Evolutionary conservation across 1,139 yeast genomes (phyloP).

Genomic region (Taphrina wiesneri): DNA sequence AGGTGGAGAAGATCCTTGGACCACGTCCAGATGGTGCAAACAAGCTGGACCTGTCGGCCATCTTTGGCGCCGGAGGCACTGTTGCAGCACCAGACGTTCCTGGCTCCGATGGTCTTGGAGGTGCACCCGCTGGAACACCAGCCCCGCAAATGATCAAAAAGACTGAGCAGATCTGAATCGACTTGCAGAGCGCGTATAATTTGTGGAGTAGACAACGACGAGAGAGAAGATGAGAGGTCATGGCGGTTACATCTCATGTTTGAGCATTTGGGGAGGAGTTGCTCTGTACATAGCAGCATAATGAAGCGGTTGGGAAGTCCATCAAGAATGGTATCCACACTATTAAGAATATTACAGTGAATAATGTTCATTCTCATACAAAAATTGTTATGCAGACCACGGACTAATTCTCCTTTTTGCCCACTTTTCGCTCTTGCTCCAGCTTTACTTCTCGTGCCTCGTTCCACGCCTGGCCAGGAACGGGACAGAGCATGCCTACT

Average conservation of each 20-base stretch:
- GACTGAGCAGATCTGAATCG: not conserved
- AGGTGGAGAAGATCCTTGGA: slow-evolving; percentile 83
- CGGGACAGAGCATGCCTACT: slow-evolving; percentile 40
- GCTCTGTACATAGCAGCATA: not conserved
- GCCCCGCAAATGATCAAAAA: slow-evolving; percentile 21
- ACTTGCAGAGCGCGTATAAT: not conserved
- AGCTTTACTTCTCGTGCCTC: slow-evolving; percentile 15
- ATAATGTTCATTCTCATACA: too few relatives aligned
- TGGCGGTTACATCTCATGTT: not conserved
- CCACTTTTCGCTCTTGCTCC: not conserved
- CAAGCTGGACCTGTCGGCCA: slow-evolving; percentile 22
- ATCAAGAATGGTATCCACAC: too few relatives aligned
- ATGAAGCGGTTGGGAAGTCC: not conserved
- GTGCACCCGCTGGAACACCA: slow-evolving; percentile 12
- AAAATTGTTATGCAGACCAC: not conserved
- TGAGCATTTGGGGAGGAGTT: not conserved
- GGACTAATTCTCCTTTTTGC: not conserved
- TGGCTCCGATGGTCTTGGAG: slow-evolving; percentile 29
- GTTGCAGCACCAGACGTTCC: slow-evolving; percentile 23
- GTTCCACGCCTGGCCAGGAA: slow-evolving; percentile 34
- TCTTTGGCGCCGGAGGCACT: slow-evolving; percentile 28
- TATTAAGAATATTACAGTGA: too few relatives aligned
- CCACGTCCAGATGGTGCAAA: slow-evolving; percentile 62
- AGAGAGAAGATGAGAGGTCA: not conserved
- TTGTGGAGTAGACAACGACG: not conserved